Evolutionary conservation across 1,139 yeast genomes (phyloP), one percentile per base, ranked within the genome.

Genomic region (Tardiomyces blankii): DNA sequence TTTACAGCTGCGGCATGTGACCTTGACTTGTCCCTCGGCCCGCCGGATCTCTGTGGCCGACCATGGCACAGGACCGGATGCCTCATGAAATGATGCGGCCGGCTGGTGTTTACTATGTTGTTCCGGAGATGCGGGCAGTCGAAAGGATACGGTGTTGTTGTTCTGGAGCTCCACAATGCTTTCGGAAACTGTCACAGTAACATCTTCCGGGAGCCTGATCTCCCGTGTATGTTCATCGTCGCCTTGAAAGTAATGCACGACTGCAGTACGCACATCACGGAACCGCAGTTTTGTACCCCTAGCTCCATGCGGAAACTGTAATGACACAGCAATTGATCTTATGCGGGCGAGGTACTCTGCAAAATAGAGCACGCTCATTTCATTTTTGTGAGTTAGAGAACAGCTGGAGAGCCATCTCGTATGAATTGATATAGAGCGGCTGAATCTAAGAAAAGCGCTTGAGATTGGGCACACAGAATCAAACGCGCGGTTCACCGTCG

Each of bases 301-400:
- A 16, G 45, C 51, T 5, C 42, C 41, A 11, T 42, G 42, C 9
- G 35, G 35, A 30, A 30, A 30, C 35, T 30, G 53, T 51, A 2
- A 9, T 5, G 35, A 30, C 16, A 30, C 35, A 4, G 35, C 35
- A 5, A 30, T 30, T 30, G 60, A 52, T 32, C 52, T 52, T 39
- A 62, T 60, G 33, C 61, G 48, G 11, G 60, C 52, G 43, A 69
- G 54, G 42, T 64, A 59, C 49, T 69, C 73, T 1, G 68, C 60
- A 48, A 59, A 56, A 46, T 59, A 65, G 16, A 43, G 44, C 54
- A 54, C 52, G 9, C n/a, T 21, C 23, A 39, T 18, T 21, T 23
- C 12, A 21, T 23, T 39, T 28, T 21, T 21, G 8, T 18, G 18
- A 39, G n/a, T 4, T 21, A 7, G 7, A 21, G n/a, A n/a, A n/a